Evolutionary conservation across 257 asterid species (phyloP), one percentile per base, ranked within the genome.

Genomic region (Coffea canephora): DNA sequence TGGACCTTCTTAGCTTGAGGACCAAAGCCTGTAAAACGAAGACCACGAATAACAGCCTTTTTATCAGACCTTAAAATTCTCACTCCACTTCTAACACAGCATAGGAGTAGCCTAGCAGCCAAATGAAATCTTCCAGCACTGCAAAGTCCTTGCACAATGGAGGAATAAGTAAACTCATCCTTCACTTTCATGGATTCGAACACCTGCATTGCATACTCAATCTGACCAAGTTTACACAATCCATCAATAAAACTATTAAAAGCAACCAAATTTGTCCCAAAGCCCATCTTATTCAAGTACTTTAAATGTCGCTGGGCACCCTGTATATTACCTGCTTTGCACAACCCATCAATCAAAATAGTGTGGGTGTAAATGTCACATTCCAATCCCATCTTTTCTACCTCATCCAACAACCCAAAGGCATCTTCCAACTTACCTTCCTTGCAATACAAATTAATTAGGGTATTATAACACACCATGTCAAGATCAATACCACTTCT

Each of bases 141-240:
- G 89, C 98, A 95, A 81, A 93, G 96, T 78, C 80, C 89, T 78
- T 89, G 91, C 70, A 93, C 89, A 86, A 95, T 83, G 68, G 91
- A 89, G 64, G 98, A 92, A 89, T 91, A 91, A 25, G 98, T 93
- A 83, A 87, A 87, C 4, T 90, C 89, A 87, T 95, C 99, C 85
- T 85, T 92, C 57, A 48, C 80, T 72, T 86, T 90, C 89, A 87
- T 87, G 52, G 90, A 84, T 78, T 86, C 72, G 78, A 93, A 93
- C 71, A 88, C 81, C 67, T 81, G 82, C 85, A 95, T 81, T 21
- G 99, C 99, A 49, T 87, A 52, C 84, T 92, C 97, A 78, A 95
- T 48, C 76, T 79, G 82, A 68, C 94, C 96, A 79, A 52, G 75
- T 90, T 86, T 91, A 85, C 98, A 92, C 76, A 93, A 80, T 70